A percentile compares a stretch with the other conserved stretches of the same genome.
Conservation (phyloP, 31 red algal genomes). For the Odonthalia washingtoniensis region DNA sequence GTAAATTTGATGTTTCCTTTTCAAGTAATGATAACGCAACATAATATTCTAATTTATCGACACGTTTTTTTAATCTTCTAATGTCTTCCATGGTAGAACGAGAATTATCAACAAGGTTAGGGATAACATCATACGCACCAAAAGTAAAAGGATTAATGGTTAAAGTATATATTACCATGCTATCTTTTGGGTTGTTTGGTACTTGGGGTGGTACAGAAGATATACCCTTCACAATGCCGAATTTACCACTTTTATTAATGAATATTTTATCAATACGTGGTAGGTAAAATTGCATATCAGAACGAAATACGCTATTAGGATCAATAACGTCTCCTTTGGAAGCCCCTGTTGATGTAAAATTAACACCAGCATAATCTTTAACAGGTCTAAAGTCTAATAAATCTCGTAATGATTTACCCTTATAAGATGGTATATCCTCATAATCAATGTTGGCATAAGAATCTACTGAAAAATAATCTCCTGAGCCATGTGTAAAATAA, state of each 20-base stretch:
- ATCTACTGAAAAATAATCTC: too few relatives aligned
- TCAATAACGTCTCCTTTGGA: too few relatives aligned
- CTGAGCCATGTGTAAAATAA: too few relatives aligned
- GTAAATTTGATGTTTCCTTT: background rate
- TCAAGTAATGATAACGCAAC: background rate
- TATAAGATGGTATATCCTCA: too few relatives aligned
- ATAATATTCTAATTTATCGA: background rate
- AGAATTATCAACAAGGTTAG: background rate
- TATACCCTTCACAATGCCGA: slow-evolving; percentile 1
- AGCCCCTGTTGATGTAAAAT: too few relatives aligned
- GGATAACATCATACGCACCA: background rate
- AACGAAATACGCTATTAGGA: background rate
- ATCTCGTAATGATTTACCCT: too few relatives aligned
- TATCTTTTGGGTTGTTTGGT: background rate
- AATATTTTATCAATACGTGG: background rate
- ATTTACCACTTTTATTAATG: background rate
- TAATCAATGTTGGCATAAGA: too few relatives aligned
- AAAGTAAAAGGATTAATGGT: background rate
- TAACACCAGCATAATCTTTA: too few relatives aligned
- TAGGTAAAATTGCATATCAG: background rate
- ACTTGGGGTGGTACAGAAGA: background rate
- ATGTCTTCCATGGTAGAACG: background rate
- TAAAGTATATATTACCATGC: background rate
- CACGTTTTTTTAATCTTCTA: background rate
- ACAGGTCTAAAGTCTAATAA: too few relatives aligned